Evolutionary conservation across 1,284 basidiomycete species (phyloP).

Genomic region (Irpex rosettiformis): DNA sequence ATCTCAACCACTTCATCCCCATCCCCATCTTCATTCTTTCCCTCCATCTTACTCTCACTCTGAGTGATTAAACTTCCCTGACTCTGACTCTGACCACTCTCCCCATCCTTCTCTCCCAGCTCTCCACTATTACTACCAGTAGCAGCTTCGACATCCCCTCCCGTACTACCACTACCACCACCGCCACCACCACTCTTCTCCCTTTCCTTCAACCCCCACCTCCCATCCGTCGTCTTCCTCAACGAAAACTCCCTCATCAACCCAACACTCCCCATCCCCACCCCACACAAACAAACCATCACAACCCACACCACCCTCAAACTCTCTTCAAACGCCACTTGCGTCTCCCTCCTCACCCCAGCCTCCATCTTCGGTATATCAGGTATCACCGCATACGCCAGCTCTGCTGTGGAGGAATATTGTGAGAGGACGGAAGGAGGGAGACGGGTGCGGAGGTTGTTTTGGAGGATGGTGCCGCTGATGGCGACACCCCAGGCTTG

Average conservation of each 20-base stretch:
- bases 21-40: too few species aligned
- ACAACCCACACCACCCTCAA: neutral
- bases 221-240: slow-evolving; percentile 28
- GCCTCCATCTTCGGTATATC: neutral
- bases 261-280: slow-evolving; percentile 24
- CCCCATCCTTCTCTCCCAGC: too few species aligned
- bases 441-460: slow-evolving; percentile 22
- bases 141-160: too few species aligned
- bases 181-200: neutral
- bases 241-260: slow-evolving; percentile 31
- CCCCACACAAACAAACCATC: slow-evolving; percentile 17
- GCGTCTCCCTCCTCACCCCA: neutral
- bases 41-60: too few species aligned
- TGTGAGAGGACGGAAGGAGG: slow-evolving; percentile 23
- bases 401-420: slow-evolving; percentile 16
- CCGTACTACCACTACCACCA: too few species aligned
- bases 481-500: slow-evolving; percentile 29
- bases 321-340: neutral
- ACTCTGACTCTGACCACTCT: too few species aligned
- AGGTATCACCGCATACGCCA: slow-evolving; percentile 24
- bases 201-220: slow-evolving; percentile 27
- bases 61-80: too few species aligned
- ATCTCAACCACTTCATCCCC: too few species aligned
- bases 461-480: slow-evolving; percentile 29
- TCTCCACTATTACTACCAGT: too few species aligned